Evolutionary conservation across 768 basidiomycete species (phyloP).

Genomic region (Mycena polygramma): DNA sequence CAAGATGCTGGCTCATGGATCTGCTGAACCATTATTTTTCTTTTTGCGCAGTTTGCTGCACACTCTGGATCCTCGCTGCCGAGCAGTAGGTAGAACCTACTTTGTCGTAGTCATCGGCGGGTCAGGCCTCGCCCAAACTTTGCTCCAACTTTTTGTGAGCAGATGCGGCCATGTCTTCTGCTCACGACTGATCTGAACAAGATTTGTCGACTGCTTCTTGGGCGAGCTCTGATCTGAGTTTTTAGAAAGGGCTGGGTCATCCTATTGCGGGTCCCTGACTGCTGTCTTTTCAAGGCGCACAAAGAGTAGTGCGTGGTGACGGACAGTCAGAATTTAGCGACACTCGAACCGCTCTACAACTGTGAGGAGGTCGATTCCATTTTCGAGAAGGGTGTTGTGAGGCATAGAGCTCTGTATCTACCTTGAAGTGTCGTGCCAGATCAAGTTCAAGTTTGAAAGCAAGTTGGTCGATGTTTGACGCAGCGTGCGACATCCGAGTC

Average conservation of each 20-base stretch:
- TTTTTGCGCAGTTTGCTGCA: conserved; percentile 43
- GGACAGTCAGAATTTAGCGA: conserved; percentile 43
- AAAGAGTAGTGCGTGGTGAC: neutral
- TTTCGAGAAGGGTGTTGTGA: conserved; percentile 56
- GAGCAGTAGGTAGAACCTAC: too few relatives aligned
- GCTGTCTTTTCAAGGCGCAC: too few relatives aligned
- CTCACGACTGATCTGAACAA: neutral
- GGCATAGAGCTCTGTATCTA: neutral
- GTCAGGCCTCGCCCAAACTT: conserved; percentile 49
- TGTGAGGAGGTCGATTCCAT: conserved; percentile 64
- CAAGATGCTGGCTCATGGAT: conserved; percentile 72
- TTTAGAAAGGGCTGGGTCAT: conserved; percentile 58
- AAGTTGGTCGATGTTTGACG: neutral
- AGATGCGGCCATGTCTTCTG: conserved; percentile 1
- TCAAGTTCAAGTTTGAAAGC: too few relatives aligned
- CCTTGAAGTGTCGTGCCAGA: too few relatives aligned
- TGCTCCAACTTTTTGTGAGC: conserved; percentile 51
- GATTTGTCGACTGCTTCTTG: conserved; percentile 37
- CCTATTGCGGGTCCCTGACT: too few relatives aligned
- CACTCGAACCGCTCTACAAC: conserved; percentile 63
- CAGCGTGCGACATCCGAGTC: neutral
- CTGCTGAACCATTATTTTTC: conserved; percentile 63
- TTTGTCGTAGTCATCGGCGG: conserved; percentile 43
- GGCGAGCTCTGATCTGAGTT: conserved; percentile 17
- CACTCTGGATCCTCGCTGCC: too few relatives aligned